Evolutionary conservation across 116 monocot genomes (phyloP), one percentile per base, ranked within the genome.

Genomic region (Phalaenopsis hybrid): DNA sequence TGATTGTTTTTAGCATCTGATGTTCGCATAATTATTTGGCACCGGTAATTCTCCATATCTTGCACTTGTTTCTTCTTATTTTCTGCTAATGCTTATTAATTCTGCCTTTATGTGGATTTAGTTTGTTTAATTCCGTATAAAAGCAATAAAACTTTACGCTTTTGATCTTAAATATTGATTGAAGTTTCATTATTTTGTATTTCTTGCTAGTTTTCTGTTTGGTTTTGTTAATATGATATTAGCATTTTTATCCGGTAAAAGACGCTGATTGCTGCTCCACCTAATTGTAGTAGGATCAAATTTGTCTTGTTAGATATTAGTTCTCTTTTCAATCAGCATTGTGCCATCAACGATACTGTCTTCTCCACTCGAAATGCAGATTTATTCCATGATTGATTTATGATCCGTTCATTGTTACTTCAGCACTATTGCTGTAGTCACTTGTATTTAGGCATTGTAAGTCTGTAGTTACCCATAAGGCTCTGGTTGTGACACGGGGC

Each of bases 1-100:
- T 98, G 78, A 90, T 52, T 37, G 17, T 63, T 55, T 46, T 7
- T 37, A 18, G 46, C 34, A 45, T 80, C 21, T 25, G 65, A 58
- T 41, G 45, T 76, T 67, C 7, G 13, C 20, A 44, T 16, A 77
- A 50, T 49, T 34, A 34, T 59, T 45, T 49, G 7, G 20, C 15
- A 1, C 68, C 76, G 78, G 82, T 83, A 83, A 83, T 78, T 4
- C 63, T 65, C 50, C n/a, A 46, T 46, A 15, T 45, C n/a, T 17
- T 46, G 43, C 75, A 45, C 17, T 6, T 46, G 4, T 28, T 44
- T 44, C 45, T 45, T 44, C 23, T 63, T 63, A 8, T 15, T 2
- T 13, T 15, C n/a, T 63, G 18, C 16, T 63, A 63, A 63, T 18
- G 37, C 37, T 37, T 37, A 37, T 37, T 37, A 5, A 20, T n/a